Evolutionary conservation across 257 asterid species (phyloP).

Genomic region (Ajuga chamaepitys): DNA sequence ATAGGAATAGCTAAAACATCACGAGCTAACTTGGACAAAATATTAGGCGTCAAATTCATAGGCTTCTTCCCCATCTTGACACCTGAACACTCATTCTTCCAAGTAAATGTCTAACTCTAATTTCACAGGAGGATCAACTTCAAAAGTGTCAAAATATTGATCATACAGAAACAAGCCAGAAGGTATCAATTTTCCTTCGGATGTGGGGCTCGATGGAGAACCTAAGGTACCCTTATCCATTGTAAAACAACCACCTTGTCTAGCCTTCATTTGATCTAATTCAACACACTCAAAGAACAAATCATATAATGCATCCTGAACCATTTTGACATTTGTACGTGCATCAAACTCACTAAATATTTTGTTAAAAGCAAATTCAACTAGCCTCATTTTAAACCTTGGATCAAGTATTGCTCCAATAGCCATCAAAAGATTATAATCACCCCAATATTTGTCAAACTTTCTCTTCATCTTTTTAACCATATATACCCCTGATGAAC

Average conservation of each 20-base stretch:
- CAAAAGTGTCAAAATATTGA: background rate
- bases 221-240: background rate
- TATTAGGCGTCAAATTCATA: background rate
- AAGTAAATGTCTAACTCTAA: background rate
- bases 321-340: no score
- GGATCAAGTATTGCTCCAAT: no score
- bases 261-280: no score
- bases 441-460: no score
- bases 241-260: no score
- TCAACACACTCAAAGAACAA: no score
- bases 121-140: background rate
- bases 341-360: background rate
- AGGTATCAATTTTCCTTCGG: no score
- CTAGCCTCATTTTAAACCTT: constrained; percentile 2
- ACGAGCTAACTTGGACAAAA: background rate
- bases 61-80: background rate
- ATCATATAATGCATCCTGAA: no score
- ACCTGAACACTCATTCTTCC: background rate
- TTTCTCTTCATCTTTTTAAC: background rate
- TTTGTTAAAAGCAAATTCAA: constrained; percentile 5
- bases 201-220: background rate
- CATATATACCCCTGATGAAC: background rate
- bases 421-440: background rate
- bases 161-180: background rate
- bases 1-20: background rate